Evolutionary conservation across 176 grass and related monocot genomes (phyloP).

Genomic region (Hordeum vulgare): MorexV3_pseudomolecules_assembly NC_058520.1:101293486-101293985

Average conservation of each 20-base stretch:
- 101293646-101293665: background rate
- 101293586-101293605: too few relatives aligned
- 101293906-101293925: constrained; percentile 72
- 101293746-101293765: constrained; percentile 48
- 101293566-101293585: too few relatives aligned
- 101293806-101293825: constrained; percentile 45
- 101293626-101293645: background rate
- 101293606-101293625: background rate
- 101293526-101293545: background rate
- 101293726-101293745: background rate
- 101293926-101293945: constrained; percentile 67
- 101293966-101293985: constrained; percentile 50
- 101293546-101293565: too few relatives aligned
- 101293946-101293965: constrained; percentile 78
- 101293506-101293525: background rate
- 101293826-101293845: constrained; percentile 32
- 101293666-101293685: background rate
- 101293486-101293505: background rate
- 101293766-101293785: constrained; percentile 37
- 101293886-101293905: constrained; percentile 64
- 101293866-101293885: constrained; percentile 65
- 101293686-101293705: background rate
- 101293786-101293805: constrained; percentile 30
- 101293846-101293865: constrained; percentile 30
- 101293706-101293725: background rate